phyloP scores from a whole-genome alignment of 331 rosid species.

The Saraca asoca region DNA sequence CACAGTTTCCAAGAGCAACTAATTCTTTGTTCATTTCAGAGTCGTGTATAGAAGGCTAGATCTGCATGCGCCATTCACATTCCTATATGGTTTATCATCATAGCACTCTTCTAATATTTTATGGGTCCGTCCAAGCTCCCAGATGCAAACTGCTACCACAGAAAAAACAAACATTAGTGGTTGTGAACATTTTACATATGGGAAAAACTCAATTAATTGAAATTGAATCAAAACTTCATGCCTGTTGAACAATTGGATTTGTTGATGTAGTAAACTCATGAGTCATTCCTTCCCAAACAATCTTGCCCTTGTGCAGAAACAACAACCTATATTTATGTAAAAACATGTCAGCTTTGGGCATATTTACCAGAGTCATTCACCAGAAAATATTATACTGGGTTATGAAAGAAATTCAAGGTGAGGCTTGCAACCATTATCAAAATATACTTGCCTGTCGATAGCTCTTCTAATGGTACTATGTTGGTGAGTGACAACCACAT shows the following conservation, averaged over 20 bases:
- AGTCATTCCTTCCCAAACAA: slow-evolving; percentile 99
- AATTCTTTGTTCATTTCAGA: slow-evolving; percentile 28
- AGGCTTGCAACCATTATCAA: slow-evolving; percentile 14
- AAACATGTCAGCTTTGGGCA: slow-evolving; percentile 15
- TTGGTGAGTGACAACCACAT: slow-evolving; percentile 95
- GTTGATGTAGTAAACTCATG: slow-evolving; percentile 76
- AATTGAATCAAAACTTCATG: slow-evolving; percentile 35
- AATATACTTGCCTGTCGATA: slow-evolving; percentile 71
- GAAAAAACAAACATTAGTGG: not conserved
- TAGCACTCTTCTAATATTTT: slow-evolving; percentile 54
- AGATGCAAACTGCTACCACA: slow-evolving; percentile 80
- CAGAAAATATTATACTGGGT: not conserved
- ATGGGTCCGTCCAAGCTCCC: slow-evolving; percentile 97
- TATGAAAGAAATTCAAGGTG: slow-evolving; percentile 2
- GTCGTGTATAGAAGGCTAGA: slow-evolving; percentile 22
- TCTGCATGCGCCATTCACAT: slow-evolving; percentile 26
- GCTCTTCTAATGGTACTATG: slow-evolving; percentile 96
- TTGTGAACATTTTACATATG: not conserved
- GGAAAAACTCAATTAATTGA: not conserved
- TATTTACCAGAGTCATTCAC: not conserved
- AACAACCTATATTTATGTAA: slow-evolving; percentile 59
- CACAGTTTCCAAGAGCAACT: slow-evolving; percentile 1
- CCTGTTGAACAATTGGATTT: slow-evolving; percentile 93
- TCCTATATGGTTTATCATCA: not conserved
- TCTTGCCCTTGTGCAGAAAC: slow-evolving; percentile 86